Evolutionary conservation across 192 early-diverging fungal genomes (phyloP), one percentile per base, ranked within the genome.

Genomic region (Helicostylum pulchrum): DNA sequence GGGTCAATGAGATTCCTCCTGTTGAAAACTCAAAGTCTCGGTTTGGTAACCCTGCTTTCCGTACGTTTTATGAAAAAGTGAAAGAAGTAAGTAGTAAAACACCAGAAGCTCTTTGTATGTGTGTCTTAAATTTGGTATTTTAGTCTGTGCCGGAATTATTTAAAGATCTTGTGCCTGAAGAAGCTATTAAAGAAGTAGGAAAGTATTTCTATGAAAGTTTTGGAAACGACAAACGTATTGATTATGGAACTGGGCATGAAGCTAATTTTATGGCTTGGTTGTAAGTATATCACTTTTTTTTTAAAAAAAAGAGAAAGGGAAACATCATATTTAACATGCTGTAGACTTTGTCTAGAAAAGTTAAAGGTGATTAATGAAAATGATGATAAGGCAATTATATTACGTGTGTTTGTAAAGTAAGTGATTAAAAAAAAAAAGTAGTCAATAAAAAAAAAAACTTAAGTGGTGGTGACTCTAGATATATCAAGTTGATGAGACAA

Each of bases 231-330:
- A 89, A 85, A 61, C 86, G 97, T 62, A 94, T 97, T 61, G 97
- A 99, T 79, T 99, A 97, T 80, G 97, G 97, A 26, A 95, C 94
- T 4, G 95, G 96, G 8, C 96, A 99, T 63, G 96, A 99, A 79
- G 87, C 90, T 6, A 93, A 90, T 64, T 97, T 99, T 59, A 80
- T 94, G 46, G 86, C 85, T 7, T 95, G 91, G 71, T 77, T 99
- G 61, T 86, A 83, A 76, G 78, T 77, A 44, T 1, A 21, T 15
- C 46, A 49, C 2, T 17, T 57, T 14, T 31, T 15, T 66, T 55
- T 26, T 26, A 26, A 26, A n/a, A 3, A 21, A 17, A 51, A 36
- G n/a, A n/a, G 6, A 20, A 47, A 44, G 20, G 17, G 42, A 61
- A 21, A 23, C 45, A 61, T 34, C n/a, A 53, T 58, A 39, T 59